phyloP scores from a whole-genome alignment of 306 rosid species.

The Quercus wislizeni region DNA sequence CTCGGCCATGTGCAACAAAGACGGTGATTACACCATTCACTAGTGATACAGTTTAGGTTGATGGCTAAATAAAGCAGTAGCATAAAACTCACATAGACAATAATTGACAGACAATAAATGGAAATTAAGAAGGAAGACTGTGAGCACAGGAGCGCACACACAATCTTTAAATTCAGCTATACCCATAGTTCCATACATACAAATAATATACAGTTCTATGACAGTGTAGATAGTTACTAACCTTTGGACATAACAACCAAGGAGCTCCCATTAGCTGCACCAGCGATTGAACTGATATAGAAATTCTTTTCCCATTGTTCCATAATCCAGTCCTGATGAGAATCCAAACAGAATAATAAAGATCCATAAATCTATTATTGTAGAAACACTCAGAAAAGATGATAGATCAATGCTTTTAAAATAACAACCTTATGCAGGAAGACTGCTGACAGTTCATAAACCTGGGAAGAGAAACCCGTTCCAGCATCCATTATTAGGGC shows the following conservation, averaged over 20 bases:
- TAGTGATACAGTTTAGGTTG: background rate
- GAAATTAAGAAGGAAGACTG: conserved; percentile 6
- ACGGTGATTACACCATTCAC: background rate
- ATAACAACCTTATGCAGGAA: conserved; percentile 79
- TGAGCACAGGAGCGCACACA: background rate
- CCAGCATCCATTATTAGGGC: conserved; percentile 96
- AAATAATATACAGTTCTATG: background rate
- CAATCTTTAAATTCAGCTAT: background rate
- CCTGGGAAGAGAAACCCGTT: conserved; percentile 84
- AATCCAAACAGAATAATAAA: conserved; percentile 18
- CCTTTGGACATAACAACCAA: conserved; percentile 99
- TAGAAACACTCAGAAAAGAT: conserved; percentile 15
- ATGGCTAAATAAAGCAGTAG: background rate
- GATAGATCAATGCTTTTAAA: conserved; percentile 5
- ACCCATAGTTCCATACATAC: background rate
- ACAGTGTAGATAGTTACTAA: conserved; percentile 20
- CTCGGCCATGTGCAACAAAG: background rate
- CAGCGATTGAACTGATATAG: conserved; percentile 91
- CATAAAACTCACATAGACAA: background rate
- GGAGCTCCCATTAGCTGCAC: conserved; percentile 85
- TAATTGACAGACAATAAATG: background rate
- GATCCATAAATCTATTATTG: conserved; percentile 11
- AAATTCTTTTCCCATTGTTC: conserved; percentile 96
- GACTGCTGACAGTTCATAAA: conserved; percentile 75
- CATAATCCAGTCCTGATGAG: conserved; percentile 90